Base-by-base conservation (phyloP, 148 eudicot genomes). In the Persicaria tinctoria region DNA sequence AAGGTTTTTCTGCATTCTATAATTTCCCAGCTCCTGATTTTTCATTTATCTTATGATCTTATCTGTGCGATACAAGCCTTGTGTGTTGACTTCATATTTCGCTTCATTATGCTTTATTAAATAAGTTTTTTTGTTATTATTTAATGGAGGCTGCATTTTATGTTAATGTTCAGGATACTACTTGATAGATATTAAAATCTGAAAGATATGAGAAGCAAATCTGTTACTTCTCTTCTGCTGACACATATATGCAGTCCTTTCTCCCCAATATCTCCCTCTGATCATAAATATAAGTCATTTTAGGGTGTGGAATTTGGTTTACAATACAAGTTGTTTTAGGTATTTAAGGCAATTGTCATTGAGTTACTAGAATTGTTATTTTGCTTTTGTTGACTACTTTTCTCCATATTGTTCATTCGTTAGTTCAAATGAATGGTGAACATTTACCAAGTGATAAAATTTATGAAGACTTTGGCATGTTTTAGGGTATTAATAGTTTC, bases 1-100 rank as follows among this genome's bases (percentile, higher is more conserved):
- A 88, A 89, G 97, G 99, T 95, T 78, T 76, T 68, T 72, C 64
- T 72, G 14, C 53, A 3, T 51, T 68, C 72, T 71, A 45, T 32
- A 3, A 53, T 66, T 78, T 59, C 56, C 74, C 51, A 54, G 27
- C 60, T 74, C 53, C 51, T 41, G 16, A 45, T 41, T 56, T 16
- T 4, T 56, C 51, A 74, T 45, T 10, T 45, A 47, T 68, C 75
- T 27, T 73, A 6, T 73, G n/a, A 47, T 68, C 75, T 27, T 73
- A 6, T 73, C n/a, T 14, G 14, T 20, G 63, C 10, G 23, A 57
- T 17, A 20, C 11, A 57, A 8, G 8, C 10, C 20, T 57, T 57
- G 63, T 18, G 3, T 63, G 11, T 27, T 41, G 70, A 41, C 16
- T 13, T 5, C 12, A 50, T 50, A 12, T 50, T 50, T 50, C 3